These are phyloP conservation scores for Leccinum solheimii DNA, from an alignment of 1,284 basidiomycete genomes.

Conservation along the genomic window DNA sequence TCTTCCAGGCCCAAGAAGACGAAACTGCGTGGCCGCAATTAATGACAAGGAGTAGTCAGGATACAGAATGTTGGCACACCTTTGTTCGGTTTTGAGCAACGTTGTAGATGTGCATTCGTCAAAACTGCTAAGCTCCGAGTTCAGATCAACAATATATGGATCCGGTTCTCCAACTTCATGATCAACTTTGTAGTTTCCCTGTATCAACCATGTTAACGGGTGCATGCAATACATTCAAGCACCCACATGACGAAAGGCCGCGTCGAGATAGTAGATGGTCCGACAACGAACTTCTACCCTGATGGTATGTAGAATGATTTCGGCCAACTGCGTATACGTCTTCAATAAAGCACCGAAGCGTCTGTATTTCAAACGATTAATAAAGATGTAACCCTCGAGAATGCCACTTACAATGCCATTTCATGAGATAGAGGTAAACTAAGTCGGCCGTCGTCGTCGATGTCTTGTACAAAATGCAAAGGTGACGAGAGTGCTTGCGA, in stretches of 20 bases:
- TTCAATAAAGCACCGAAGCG: slow-evolving; percentile 88
- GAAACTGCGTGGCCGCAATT: slow-evolving; percentile 52
- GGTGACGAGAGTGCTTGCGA: slow-evolving; percentile 51
- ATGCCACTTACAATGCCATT: slow-evolving; percentile 75
- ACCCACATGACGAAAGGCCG: slow-evolving; percentile 72
- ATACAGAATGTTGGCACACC: slow-evolving; percentile 46
- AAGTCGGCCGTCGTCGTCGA: slow-evolving; percentile 45
- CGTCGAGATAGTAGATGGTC: slow-evolving; percentile 79
- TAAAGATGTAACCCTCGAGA: not conserved
- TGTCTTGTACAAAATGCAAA: slow-evolving; percentile 36
- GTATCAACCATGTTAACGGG: slow-evolving; percentile 9
- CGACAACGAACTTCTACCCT: slow-evolving; percentile 89
- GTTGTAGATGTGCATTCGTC: slow-evolving; percentile 70
- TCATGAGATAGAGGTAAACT: slow-evolving; percentile 79
- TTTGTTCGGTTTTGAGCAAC: slow-evolving; percentile 63
- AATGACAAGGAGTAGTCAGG: slow-evolving; percentile 1
- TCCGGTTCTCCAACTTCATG: slow-evolving; percentile 89
- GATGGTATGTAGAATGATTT: slow-evolving; percentile 86
- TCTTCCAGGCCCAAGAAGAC: slow-evolving; percentile 86
- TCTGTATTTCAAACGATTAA: slow-evolving; percentile 42
- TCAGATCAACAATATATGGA: slow-evolving; percentile 86
- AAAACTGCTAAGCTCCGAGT: slow-evolving; percentile 75
- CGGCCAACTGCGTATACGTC: slow-evolving; percentile 87
- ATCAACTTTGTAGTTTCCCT: slow-evolving; percentile 84
- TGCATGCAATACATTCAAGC: not conserved